These are phyloP conservation scores for Lactarius vividus DNA, from an alignment of 768 basidiomycete genomes.

Conservation along the genomic window DNA sequence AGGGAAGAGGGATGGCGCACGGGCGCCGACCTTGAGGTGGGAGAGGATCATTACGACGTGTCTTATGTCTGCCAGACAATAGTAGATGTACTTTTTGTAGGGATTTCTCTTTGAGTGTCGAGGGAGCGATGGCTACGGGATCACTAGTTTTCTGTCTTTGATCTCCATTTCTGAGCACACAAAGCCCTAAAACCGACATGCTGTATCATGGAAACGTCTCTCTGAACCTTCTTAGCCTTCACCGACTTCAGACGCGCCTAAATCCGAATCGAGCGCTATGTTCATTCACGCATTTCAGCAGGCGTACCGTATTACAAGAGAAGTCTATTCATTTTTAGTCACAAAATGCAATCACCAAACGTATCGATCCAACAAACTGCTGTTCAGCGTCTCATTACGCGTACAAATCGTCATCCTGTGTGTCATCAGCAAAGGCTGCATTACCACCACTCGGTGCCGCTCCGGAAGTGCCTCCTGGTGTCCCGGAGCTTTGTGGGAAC, in stretches of 20 bases:
- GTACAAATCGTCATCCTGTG: slow-evolving; percentile 89
- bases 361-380: slow-evolving; percentile 12
- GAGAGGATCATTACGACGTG: no score
- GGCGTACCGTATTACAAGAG: slow-evolving; percentile 9
- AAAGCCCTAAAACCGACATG: no score
- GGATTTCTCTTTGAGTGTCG: no score
- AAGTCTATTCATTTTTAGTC: slow-evolving; percentile 23
- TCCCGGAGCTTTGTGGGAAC: slow-evolving; percentile 74
- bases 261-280: background rate
- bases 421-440: slow-evolving; percentile 79
- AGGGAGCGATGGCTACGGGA: no score
- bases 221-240: background rate
- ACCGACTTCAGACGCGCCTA: background rate
- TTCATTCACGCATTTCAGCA: background rate
- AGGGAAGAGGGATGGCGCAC: no score
- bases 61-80: no score
- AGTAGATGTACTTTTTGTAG: no score
- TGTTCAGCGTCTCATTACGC: slow-evolving; percentile 44
- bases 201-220: background rate
- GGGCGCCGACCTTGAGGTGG: no score
- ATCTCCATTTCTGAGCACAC: no score
- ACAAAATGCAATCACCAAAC: slow-evolving; percentile 15
- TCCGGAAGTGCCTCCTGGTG: slow-evolving; percentile 20
- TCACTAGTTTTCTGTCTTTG: no score
- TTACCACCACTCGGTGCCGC: slow-evolving; percentile 51